Conservation (phyloP, 495 filamentous ascomycete species). For the Hypoxylon fragiforme region DNA sequence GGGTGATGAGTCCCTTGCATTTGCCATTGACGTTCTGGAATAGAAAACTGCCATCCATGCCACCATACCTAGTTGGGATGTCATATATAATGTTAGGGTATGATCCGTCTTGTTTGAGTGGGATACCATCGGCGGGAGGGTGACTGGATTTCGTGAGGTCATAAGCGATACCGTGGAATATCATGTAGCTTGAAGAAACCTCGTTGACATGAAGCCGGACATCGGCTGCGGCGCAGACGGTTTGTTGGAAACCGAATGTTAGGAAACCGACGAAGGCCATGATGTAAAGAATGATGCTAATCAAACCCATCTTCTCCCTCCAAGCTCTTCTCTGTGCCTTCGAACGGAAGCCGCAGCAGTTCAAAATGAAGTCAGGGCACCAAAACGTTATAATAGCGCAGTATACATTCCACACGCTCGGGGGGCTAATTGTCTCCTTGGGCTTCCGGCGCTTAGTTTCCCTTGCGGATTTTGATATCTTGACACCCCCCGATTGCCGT, state of each 20-base stretch:
- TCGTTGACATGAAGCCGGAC: constrained; percentile 78
- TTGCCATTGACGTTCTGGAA: constrained; percentile 99
- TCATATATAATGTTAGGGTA: constrained; percentile 83
- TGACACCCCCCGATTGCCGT: constrained; percentile 38
- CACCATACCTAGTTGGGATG: constrained; percentile 75
- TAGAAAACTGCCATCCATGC: constrained; percentile 90
- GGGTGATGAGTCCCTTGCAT: constrained; percentile 88
- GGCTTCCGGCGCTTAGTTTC: constrained; percentile 65
- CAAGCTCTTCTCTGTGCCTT: constrained; percentile 91
- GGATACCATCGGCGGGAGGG: constrained; percentile 77
- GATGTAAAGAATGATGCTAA: constrained; percentile 88
- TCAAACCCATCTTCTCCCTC: constrained; percentile 98
- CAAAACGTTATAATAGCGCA: constrained; percentile 93
- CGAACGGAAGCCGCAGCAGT: constrained; percentile 83
- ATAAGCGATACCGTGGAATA: constrained; percentile 91
- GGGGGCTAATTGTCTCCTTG: constrained; percentile 70
- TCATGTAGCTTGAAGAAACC: constrained; percentile 82
- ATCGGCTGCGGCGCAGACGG: constrained; percentile 73
- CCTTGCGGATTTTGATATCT: constrained; percentile 55
- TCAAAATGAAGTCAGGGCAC: constrained; percentile 82
- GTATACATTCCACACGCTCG: constrained; percentile 93
- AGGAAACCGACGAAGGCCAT: constrained; percentile 91
- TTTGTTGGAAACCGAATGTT: constrained; percentile 92
- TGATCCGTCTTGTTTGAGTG: constrained; percentile 45
- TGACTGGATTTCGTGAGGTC: constrained; percentile 75